Evolutionary conservation across 129 eudicot genomes (phyloP).

Genomic region (Escallonia rubra): DNA sequence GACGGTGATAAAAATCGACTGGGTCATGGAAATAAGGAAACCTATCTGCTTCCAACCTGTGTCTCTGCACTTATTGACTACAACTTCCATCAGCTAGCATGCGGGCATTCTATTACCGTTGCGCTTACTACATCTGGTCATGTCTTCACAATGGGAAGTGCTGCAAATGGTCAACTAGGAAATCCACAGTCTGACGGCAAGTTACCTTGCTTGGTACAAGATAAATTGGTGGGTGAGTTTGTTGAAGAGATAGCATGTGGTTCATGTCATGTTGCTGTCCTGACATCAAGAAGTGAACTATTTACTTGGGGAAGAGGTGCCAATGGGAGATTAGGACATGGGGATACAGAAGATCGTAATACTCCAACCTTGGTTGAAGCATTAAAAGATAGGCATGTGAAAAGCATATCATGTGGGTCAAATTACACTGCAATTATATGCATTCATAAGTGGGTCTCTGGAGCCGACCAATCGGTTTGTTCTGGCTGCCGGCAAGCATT

Average conservation of each 20-base stretch:
- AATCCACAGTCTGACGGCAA: slow-evolving; percentile 78
- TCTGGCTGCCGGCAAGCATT: slow-evolving; percentile 81
- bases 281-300: slow-evolving; percentile 81
- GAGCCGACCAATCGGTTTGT: slow-evolving; percentile 78
- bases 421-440: slow-evolving; percentile 76
- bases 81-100: slow-evolving; percentile 74
- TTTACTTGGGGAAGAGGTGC: slow-evolving; percentile 92
- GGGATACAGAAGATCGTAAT: slow-evolving; percentile 66
- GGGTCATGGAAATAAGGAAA: slow-evolving; percentile 74
- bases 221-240: slow-evolving; percentile 71
- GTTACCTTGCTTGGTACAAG: slow-evolving; percentile 73
- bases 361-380: slow-evolving; percentile 74
- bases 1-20: slow-evolving; percentile 81
- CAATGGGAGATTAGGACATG: slow-evolving; percentile 89
- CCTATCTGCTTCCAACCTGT: slow-evolving; percentile 61
- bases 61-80: slow-evolving; percentile 64
- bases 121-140: slow-evolving; percentile 91
- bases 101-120: slow-evolving; percentile 68
- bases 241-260: slow-evolving; percentile 95
- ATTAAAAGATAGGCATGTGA: slow-evolving; percentile 66
- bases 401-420: slow-evolving; percentile 74
- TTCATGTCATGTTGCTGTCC: slow-evolving; percentile 65
- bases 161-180: slow-evolving; percentile 67
- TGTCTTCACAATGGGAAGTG: slow-evolving; percentile 82
- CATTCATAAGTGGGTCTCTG: slow-evolving; percentile 88